Percentiles rank a stretch among this genome's conserved stretches.
These are phyloP conservation scores for Hypoxylon intermedium DNA, from an alignment of 495 filamentous ascomycete species.

Conservation along the genomic window DNA sequence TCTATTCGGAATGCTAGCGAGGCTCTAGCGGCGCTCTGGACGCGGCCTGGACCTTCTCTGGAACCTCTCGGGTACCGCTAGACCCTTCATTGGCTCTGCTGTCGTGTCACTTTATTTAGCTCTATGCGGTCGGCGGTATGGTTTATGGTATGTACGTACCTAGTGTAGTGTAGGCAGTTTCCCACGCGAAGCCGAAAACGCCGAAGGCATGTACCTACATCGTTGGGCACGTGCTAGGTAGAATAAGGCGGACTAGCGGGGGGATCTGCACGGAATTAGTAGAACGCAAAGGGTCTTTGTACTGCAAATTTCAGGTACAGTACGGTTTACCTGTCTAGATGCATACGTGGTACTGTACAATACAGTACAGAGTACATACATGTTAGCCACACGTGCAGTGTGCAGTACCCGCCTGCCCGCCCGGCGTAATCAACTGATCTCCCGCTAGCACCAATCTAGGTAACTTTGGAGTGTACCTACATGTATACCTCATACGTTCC, in stretches of 20 bases:
- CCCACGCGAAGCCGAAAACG: slow-evolving; percentile 26
- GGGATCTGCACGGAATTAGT: slow-evolving; percentile 34
- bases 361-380: too few species aligned
- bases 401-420: too few species aligned
- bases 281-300: slow-evolving; percentile 19
- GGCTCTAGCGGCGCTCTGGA: too few species aligned
- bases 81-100: slow-evolving; percentile 16
- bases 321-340: not conserved
- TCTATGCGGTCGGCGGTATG: slow-evolving; percentile 17
- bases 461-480: slow-evolving; percentile 9
- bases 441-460: slow-evolving; percentile 8
- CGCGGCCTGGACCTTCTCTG: slow-evolving; percentile 29
- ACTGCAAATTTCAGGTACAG: slow-evolving; percentile 15
- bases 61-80: slow-evolving; percentile 26
- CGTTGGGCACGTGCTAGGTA: not conserved
- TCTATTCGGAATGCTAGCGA: slow-evolving; percentile 29
- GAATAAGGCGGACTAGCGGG: slow-evolving; percentile 27
- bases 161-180: not conserved
- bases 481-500: slow-evolving; percentile 12
- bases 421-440: slow-evolving; percentile 18
- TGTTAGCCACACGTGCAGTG: too few species aligned
- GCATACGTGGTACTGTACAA: too few species aligned
- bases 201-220: slow-evolving; percentile 7
- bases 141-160: slow-evolving; percentile 25
- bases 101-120: slow-evolving; percentile 38